A percentile compares a stretch with the other conserved stretches of the same genome.
phyloP scores from a whole-genome alignment of 2,329 filamentous ascomycete genomes.

The Cercospora sesami region DNA sequence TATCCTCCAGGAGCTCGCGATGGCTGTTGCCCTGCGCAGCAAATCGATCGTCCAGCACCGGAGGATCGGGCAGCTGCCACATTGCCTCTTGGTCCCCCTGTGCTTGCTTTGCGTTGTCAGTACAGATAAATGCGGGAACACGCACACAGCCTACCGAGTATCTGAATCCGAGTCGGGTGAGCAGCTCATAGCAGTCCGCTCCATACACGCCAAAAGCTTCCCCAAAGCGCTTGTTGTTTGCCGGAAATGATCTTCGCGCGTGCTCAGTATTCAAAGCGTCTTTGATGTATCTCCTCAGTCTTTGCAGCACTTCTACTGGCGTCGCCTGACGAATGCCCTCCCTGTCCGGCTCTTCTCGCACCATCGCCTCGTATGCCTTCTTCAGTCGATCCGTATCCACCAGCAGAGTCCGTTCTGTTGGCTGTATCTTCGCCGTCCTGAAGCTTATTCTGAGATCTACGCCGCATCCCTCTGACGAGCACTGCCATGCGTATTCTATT shows the following conservation, averaged over 20 bases:
- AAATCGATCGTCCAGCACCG: conserved; percentile 25
- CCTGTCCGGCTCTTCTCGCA: conserved; percentile 54
- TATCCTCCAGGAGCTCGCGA: conserved; percentile 58
- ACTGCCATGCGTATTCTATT: conserved; percentile 55
- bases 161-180: conserved; percentile 60
- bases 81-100: conserved; percentile 16
- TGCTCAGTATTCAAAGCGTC: conserved; percentile 57
- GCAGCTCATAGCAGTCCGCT: conserved; percentile 58
- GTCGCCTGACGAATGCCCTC: conserved; percentile 54
- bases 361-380: conserved; percentile 55
- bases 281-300: conserved; percentile 59
- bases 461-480: conserved; percentile 60
- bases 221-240: conserved; percentile 64
- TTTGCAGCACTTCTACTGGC: conserved; percentile 57
- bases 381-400: conserved; percentile 55
- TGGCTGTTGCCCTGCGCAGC: conserved; percentile 28
- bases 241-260: conserved; percentile 56
- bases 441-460: conserved; percentile 55
- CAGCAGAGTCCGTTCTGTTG: conserved; percentile 53
- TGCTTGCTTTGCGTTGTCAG: conserved; percentile 5
- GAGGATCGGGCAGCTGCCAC: conserved; percentile 37
- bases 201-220: conserved; percentile 56
- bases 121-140: neutral
- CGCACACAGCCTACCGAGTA: conserved; percentile 31
- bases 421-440: conserved; percentile 53